Percentiles rank a stretch among this genome's conserved stretches.
phyloP scores from a whole-genome alignment of 257 asterid species.

The Thymus mandschuricus region DNA sequence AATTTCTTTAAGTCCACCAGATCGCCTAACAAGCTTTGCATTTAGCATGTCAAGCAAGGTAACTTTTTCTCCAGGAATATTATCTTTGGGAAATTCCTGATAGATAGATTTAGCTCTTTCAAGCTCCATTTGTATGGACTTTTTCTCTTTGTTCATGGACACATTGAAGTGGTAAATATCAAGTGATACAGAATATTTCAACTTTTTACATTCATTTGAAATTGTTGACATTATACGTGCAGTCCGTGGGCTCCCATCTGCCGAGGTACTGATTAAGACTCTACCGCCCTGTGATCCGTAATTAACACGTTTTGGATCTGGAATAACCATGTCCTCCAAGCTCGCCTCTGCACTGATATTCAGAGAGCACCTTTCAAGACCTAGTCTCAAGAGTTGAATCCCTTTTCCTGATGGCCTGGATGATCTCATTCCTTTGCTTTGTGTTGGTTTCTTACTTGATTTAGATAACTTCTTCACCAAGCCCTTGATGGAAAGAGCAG shows the following conservation, averaged over 20 bases:
- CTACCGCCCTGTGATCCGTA: conserved; percentile 99
- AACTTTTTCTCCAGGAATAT: conserved; percentile 66
- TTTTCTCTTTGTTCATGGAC: conserved; percentile 89
- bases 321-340: conserved; percentile 68
- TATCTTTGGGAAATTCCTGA: conserved; percentile 78
- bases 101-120: conserved; percentile 87
- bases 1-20: conserved; percentile 90
- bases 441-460: conserved; percentile 70
- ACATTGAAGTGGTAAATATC: conserved; percentile 82
- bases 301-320: conserved; percentile 94
- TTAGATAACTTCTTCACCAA: conserved; percentile 62
- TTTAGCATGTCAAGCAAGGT: conserved; percentile 91
- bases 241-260: conserved; percentile 91
- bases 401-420: conserved; percentile 87
- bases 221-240: conserved; percentile 73
- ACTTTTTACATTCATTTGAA: conserved; percentile 51
- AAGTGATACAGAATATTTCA: conserved; percentile 79
- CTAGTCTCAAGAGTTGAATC: conserved; percentile 72
- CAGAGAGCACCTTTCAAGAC: conserved; percentile 89
- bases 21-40: conserved; percentile 85
- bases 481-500: conserved; percentile 75
- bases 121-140: conserved; percentile 79
- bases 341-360: conserved; percentile 78
- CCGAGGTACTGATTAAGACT: conserved; percentile 68
- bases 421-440: conserved; percentile 57